These are phyloP conservation scores for Clausena lansium DNA, from an alignment of 345 rosid genomes.

Conservation along the genomic window DNA sequence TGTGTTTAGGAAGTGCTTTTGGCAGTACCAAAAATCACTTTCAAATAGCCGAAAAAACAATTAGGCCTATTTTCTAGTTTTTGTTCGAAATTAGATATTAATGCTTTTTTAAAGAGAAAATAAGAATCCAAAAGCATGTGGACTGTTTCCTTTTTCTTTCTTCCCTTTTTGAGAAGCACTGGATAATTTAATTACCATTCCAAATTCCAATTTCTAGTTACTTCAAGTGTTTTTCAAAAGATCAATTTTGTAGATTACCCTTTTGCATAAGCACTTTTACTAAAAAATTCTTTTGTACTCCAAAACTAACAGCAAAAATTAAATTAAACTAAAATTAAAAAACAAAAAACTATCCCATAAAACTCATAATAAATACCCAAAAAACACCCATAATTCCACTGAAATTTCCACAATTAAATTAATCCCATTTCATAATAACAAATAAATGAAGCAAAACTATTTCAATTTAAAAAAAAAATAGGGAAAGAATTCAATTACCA, in stretches of 20 bases:
- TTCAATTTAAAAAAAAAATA: too few relatives aligned
- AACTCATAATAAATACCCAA: neutral
- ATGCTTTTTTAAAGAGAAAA: neutral
- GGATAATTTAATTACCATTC: neutral
- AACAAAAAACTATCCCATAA: neutral
- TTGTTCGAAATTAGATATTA: neutral
- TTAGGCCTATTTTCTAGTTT: too few relatives aligned
- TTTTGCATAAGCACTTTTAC: neutral
- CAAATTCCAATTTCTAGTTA: neutral
- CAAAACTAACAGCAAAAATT: neutral
- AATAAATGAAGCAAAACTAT: too few relatives aligned
- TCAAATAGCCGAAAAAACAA: neutral
- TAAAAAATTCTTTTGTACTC: neutral
- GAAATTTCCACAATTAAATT: neutral
- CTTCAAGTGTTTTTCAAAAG: neutral
- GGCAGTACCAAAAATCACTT: neutral
- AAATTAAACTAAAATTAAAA: too few relatives aligned
- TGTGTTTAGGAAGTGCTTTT: neutral
- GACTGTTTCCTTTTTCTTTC: neutral
- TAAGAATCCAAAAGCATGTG: neutral
- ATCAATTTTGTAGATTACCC: neutral
- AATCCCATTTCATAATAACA: neutral
- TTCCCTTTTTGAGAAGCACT: neutral
- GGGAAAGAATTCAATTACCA: slow-evolving; percentile 39
- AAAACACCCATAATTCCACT: neutral